Conservation (phyloP, 2,329 filamentous ascomycete species). For the Lecanosticta acicola region DNA sequence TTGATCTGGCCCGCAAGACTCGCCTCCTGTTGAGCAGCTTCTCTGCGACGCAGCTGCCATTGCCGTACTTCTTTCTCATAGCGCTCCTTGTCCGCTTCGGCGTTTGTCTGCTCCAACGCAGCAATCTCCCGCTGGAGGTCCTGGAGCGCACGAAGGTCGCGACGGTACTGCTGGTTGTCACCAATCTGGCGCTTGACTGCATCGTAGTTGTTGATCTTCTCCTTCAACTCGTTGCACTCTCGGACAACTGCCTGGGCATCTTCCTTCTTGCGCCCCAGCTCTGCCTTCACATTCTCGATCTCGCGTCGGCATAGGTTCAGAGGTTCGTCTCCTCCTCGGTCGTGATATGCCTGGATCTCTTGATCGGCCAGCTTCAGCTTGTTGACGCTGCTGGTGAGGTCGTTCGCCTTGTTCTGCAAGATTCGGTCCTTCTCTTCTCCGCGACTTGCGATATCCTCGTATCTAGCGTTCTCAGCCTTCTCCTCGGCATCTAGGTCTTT, state of each 20-base stretch:
- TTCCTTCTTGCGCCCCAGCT: constrained; percentile 59
- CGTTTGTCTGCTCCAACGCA: constrained; percentile 71
- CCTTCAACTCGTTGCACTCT: constrained; percentile 70
- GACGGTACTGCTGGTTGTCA: constrained; percentile 83
- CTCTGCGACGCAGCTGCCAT: constrained; percentile 63
- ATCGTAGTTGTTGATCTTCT: constrained; percentile 72
- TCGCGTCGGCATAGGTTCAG: constrained; percentile 65
- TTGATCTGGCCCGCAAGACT: constrained; percentile 72
- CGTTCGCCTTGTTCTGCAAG: constrained; percentile 64
- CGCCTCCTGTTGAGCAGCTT: constrained; percentile 65
- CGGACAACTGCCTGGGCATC: constrained; percentile 63
- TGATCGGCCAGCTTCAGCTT: constrained; percentile 69
- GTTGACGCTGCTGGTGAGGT: constrained; percentile 66
- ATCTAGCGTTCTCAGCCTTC: constrained; percentile 65
- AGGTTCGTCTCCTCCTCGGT: constrained; percentile 66
- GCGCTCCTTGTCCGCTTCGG: constrained; percentile 72
- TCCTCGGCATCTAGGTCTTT: constrained; percentile 70
- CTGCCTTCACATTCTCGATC: constrained; percentile 61
- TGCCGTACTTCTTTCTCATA: constrained; percentile 64
- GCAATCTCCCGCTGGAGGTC: constrained; percentile 63
- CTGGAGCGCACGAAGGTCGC: constrained; percentile 63
- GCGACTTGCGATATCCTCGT: constrained; percentile 68
- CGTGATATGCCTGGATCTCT: constrained; percentile 74
- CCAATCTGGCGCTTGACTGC: constrained; percentile 78
- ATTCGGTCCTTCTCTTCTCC: constrained; percentile 68